Evolutionary conservation across 352 stramenopile genomes (phyloP), one percentile per base, ranked within the genome.

Genomic region (Globisporangium camurandrum): DNA sequence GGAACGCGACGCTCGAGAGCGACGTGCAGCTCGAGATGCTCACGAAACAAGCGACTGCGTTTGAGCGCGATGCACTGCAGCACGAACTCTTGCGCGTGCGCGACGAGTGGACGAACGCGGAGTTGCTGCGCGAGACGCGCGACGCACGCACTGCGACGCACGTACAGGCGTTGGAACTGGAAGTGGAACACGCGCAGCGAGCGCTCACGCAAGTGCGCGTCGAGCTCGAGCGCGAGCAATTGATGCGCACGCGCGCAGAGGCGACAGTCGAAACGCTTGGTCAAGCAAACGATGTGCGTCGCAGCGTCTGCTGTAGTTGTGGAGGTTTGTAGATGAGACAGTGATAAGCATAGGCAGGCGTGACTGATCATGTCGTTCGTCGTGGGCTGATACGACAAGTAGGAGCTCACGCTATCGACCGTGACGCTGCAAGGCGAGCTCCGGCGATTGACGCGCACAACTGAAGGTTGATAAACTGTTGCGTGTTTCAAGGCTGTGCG

Each of bases 21-120:
- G 70, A 86, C 28, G 38, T 82, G 38, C 71, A 84, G 66, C 55
- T 84, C 30, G 72, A 87, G 44, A 31, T 56, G n/a, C 61, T 84
- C 42, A 64, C 68, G 2, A 66, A 64, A 26, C 64, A 81, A 26
- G 69, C 73, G 5, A 23, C 76, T 3, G 51, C 44, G 1, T 54
- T 82, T 48, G 70, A 87, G 28, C 66, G 66, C 17, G 70, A 82
- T 40, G 58, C 65, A 4, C 44, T 71, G 0, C 66, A 72, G 14
- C 49, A 68, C n/a, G 58, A 79, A 11, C 64, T 69, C 33, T 39
- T 41, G 20, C 49, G 57, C 1, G 66, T 76, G 26, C 63, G 61
- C n/a, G 54, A 79, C 45, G 61, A 76, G 14, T 81, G 68, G 72
- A 70, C 75, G 30, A 51, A 58, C 4, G 62, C 57, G 2, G 60